Percentiles rank a stretch among this genome's conserved stretches.
phyloP scores from a whole-genome alignment of 1,284 basidiomycete genomes.

The Tilletiaria anomala region DNA sequence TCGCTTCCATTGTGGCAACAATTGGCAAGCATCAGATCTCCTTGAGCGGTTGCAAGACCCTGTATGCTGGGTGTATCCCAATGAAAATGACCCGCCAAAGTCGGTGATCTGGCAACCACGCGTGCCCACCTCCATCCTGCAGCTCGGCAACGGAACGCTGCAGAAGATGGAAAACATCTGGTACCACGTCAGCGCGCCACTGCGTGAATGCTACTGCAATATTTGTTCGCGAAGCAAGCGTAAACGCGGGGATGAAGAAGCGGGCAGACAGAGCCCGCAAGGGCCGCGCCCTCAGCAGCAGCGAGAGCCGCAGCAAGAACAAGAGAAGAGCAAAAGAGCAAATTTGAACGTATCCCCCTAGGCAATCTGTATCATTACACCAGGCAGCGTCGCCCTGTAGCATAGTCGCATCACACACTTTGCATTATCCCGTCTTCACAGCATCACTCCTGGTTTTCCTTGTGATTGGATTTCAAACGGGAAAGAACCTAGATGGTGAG shows the following conservation, averaged over 20 bases:
- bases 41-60: background rate
- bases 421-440: no score
- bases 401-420: no score
- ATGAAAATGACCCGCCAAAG: background rate
- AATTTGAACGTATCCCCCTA: no score
- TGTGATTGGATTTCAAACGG: no score
- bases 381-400: no score
- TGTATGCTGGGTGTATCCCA: background rate
- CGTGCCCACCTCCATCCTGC: background rate
- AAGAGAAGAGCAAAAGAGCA: no score
- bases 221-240: conserved; percentile 1
- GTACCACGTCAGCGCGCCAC: background rate
- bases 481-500: conserved; percentile 51
- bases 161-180: background rate
- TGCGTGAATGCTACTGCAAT: conserved; percentile 1
- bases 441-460: no score
- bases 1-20: background rate
- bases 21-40: background rate
- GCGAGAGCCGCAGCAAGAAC: no score
- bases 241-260: conserved; percentile 1
- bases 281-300: no score
- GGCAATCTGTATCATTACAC: no score
- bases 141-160: background rate
- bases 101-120: background rate
- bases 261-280: no score